Conservation (phyloP, 495 filamentous ascomycete genomes). For the Cercophora newfieldiana region DNA sequence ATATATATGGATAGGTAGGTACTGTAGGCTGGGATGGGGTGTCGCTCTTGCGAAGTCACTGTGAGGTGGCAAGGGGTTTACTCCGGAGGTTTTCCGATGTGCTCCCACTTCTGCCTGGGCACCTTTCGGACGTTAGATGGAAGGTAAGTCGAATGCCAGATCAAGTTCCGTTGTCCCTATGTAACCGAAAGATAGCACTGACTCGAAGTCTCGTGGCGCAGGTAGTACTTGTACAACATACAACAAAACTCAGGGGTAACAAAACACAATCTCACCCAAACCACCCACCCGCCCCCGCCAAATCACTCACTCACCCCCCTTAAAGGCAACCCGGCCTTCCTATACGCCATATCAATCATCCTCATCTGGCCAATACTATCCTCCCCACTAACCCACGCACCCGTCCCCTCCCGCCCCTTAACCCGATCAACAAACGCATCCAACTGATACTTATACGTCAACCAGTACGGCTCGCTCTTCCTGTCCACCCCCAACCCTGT, state of each 20-base stretch:
- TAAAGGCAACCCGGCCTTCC: conserved; percentile 45
- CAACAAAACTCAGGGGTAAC: not conserved
- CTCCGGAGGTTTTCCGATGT: no score
- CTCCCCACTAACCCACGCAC: conserved; percentile 51
- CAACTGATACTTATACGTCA: conserved; percentile 53
- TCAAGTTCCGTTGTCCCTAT: no score
- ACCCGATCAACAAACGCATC: conserved; percentile 59
- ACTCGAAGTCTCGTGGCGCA: no score
- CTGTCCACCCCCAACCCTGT: conserved; percentile 27
- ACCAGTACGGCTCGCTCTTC: conserved; percentile 49
- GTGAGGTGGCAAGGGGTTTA: no score
- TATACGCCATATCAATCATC: conserved; percentile 56
- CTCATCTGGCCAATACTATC: conserved; percentile 55
- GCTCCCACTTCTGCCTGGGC: no score
- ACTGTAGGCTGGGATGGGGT: no score
- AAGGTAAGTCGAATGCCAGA: no score
- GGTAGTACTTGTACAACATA: no score
- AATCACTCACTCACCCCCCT: conserved; percentile 39
- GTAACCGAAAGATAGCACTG: no score
- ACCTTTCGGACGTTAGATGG: no score
- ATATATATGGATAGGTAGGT: no score
- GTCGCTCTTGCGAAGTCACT: no score
- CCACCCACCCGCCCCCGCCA: not conserved
- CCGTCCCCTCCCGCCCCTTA: conserved; percentile 41
- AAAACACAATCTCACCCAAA: not conserved